phyloP scores from a whole-genome alignment of 2,329 filamentous ascomycete species.

The Cladophialophora chaetospira region DNA sequence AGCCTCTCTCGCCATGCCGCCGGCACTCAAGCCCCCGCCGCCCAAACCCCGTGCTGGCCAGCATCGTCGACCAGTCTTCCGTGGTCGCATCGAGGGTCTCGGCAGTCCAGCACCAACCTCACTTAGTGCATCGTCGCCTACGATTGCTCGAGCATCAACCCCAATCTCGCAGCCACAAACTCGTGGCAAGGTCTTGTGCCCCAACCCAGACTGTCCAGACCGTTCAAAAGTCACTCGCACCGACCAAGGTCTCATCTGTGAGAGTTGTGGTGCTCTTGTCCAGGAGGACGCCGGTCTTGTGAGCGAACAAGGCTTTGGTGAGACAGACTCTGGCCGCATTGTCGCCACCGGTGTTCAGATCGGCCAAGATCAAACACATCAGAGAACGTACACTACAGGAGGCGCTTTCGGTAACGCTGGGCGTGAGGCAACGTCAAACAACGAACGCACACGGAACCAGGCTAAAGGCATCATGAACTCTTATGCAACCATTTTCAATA shows the following conservation, averaged over 20 bases:
- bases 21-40: slow-evolving; percentile 17
- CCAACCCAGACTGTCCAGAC: slow-evolving; percentile 40
- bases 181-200: slow-evolving; percentile 49
- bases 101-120: slow-evolving; percentile 26
- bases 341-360: slow-evolving; percentile 90
- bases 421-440: slow-evolving; percentile 40
- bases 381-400: slow-evolving; percentile 55
- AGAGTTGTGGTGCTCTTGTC: slow-evolving; percentile 80
- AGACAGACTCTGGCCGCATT: slow-evolving; percentile 80
- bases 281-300: slow-evolving; percentile 84
- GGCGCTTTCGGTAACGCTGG: slow-evolving; percentile 44
- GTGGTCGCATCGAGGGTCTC: slow-evolving; percentile 26
- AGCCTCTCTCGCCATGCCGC: slow-evolving; percentile 7
- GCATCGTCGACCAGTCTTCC: slow-evolving; percentile 16
- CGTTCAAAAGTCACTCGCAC: slow-evolving; percentile 44
- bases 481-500: slow-evolving; percentile 63
- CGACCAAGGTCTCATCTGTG: slow-evolving; percentile 63
- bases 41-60: slow-evolving; percentile 23
- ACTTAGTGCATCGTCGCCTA: slow-evolving; percentile 20
- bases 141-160: slow-evolving; percentile 19
- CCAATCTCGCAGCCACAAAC: slow-evolving; percentile 11
- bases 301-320: slow-evolving; percentile 86
- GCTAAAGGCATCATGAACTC: slow-evolving; percentile 57
- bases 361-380: slow-evolving; percentile 79
- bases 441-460: slow-evolving; percentile 26